phyloP scores from a whole-genome alignment of 73 alveolate species.

The Diophrys sp. region DNA sequence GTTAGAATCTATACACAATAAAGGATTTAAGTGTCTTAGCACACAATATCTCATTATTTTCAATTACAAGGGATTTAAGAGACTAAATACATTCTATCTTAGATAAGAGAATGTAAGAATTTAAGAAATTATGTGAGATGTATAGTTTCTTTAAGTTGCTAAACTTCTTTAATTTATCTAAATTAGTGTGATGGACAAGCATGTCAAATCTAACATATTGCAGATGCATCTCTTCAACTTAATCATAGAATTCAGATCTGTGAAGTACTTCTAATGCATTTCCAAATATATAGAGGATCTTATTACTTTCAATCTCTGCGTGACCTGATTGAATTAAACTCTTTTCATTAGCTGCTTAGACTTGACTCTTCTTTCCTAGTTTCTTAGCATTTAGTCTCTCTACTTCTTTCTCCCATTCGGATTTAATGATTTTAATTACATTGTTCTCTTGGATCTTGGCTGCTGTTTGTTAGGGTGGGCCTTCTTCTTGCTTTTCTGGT shows the following conservation, averaged over 20 bases:
- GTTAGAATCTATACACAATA: conserved; percentile 85
- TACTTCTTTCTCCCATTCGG: conserved; percentile 61
- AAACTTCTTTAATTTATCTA: conserved; percentile 76
- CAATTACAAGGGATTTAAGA: conserved; percentile 41
- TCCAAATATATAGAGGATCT: conserved; percentile 79
- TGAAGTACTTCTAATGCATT: conserved; percentile 89
- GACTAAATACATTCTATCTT: conserved; percentile 69
- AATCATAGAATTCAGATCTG: conserved; percentile 76
- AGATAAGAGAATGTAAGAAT: conserved; percentile 75
- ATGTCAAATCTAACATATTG: conserved; percentile 79
- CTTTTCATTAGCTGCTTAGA: conserved; percentile 14
- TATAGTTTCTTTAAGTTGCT: conserved; percentile 68
- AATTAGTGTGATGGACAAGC: conserved; percentile 72
- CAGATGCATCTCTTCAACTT: conserved; percentile 76
- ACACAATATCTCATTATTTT: conserved; percentile 71
- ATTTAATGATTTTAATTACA: conserved; percentile 39
- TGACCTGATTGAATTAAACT: conserved; percentile 84
- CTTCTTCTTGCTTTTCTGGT: no score
- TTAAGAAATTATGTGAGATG: conserved; percentile 71
- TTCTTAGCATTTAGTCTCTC: conserved; percentile 45
- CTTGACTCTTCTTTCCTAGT: conserved; percentile 14
- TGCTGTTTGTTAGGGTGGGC: no score
- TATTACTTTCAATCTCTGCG: conserved; percentile 92
- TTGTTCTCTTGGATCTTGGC: neutral
- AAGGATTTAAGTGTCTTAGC: conserved; percentile 67